Evolutionary conservation across 1,284 basidiomycete genomes (phyloP), one percentile per base, ranked within the genome.

Genomic region (Leccinum solheimii): DNA sequence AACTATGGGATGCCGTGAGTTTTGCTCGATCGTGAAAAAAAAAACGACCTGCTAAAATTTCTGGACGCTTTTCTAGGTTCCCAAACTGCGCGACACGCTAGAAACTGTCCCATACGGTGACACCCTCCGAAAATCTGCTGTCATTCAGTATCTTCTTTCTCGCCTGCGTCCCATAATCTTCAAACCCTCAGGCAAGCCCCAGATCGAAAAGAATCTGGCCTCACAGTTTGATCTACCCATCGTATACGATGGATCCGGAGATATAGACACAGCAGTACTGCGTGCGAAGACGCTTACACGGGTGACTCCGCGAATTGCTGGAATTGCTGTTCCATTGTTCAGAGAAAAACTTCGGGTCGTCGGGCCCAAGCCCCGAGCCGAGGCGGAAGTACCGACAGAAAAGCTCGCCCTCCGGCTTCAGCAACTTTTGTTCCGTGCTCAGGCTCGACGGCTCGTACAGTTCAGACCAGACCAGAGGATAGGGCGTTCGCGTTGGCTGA

Each of bases 231-330:
- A 61, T 21, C 23, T 56, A 21, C 36, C 19, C 21, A 34, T 62
- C 13, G 58, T 70, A 8, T 69, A 76, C 6, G 67, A 72, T 1
- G 77, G 36, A 38, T 38, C 53, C 16, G 16, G 79, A 0, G 83
- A 85, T 63, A 72, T 78, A 3, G 87, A 90, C 65, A 66, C 82
- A 1, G 80, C 78, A 1, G 82, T 88, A 3, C 74, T 88, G 11
- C 81, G 78, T 16, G 1, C 1, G 7, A 45, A 43, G 82, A 55
- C 74, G 19, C 74, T 75, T 2, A 89, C 86, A 0, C 81, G 83
- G 57, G 86, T 90, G 3, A 90, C 87, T 0, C 83, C 83, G 0
- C 76, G 79, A 11, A 83, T 90, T 54, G 79, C 78, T 13, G 66
- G 72, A 14, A 72, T 91, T 11, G 81, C 86, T 0, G 45, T 69